phyloP scores from a whole-genome alignment of 495 filamentous ascomycete genomes.

The Penicillium dipodomyicola region DNA sequence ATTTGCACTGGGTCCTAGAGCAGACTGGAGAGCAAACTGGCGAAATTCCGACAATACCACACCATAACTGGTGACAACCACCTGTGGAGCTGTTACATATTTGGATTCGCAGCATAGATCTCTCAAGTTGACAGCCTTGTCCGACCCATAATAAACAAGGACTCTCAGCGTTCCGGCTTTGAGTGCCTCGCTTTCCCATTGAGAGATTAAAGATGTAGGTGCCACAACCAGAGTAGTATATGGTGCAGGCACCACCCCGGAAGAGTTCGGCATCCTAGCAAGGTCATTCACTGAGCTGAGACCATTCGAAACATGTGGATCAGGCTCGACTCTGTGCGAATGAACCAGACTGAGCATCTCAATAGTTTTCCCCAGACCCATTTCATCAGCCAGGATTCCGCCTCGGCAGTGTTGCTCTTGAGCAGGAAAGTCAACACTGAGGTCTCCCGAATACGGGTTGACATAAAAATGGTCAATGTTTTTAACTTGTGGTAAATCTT shows the following conservation, averaged over 20 bases:
- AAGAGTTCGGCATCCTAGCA: conserved; percentile 55
- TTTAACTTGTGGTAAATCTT: conserved; percentile 60
- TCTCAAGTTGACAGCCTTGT: conserved; percentile 74
- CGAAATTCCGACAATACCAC: conserved; percentile 87
- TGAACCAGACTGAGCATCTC: conserved; percentile 96
- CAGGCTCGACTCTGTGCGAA: conserved; percentile 62
- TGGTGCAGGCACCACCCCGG: conserved; percentile 63
- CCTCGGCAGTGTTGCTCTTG: conserved; percentile 95
- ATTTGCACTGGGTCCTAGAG: conserved; percentile 55
- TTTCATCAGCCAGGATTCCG: conserved; percentile 90
- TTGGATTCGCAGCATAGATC: conserved; percentile 66
- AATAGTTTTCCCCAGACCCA: conserved; percentile 91
- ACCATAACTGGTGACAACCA: conserved; percentile 96
- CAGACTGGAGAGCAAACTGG: conserved; percentile 54
- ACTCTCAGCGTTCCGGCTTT: conserved; percentile 81
- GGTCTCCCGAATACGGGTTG: conserved; percentile 92
- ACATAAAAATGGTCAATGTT: conserved; percentile 79
- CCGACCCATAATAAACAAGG: conserved; percentile 85
- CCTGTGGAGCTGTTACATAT: conserved; percentile 75
- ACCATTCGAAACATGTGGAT: conserved; percentile 38
- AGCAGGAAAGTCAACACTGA: conserved; percentile 86
- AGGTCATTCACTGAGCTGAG: conserved; percentile 52
- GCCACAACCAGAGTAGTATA: conserved; percentile 93
- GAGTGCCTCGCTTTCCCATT: conserved; percentile 94
- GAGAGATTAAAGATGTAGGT: conserved; percentile 87